Conservation (phyloP, 2,329 filamentous ascomycete genomes). For the Arthrocladium fulminans region DNA sequence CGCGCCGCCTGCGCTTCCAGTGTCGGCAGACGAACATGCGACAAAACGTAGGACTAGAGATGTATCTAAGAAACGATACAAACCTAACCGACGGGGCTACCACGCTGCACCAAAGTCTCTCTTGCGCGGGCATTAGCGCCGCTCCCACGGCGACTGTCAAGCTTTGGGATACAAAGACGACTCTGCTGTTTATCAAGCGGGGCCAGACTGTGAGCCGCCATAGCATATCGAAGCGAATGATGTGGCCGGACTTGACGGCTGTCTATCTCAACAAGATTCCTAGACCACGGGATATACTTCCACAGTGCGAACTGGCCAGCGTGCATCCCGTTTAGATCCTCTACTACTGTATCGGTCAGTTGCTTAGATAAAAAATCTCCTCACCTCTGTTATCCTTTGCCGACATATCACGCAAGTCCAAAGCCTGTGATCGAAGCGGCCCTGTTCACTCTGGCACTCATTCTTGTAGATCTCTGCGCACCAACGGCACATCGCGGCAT, state of each 20-base stretch:
- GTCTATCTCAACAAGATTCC: not conserved
- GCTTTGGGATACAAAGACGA: too few relatives aligned
- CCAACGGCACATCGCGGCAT: conserved; percentile 21
- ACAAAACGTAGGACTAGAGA: too few relatives aligned
- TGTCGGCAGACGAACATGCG: too few relatives aligned
- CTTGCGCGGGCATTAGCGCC: too few relatives aligned
- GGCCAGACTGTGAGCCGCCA: too few relatives aligned
- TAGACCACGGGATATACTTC: not conserved
- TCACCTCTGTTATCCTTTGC: conserved; percentile 1
- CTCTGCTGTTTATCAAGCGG: too few relatives aligned
- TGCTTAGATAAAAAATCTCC: conserved; percentile 3
- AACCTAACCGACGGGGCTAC: too few relatives aligned
- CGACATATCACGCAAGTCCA: conserved; percentile 5
- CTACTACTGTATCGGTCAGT: not conserved
- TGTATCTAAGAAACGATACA: too few relatives aligned
- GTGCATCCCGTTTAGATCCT: not conserved
- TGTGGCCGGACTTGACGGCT: not conserved
- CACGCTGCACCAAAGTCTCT: too few relatives aligned
- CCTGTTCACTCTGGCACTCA: not conserved
- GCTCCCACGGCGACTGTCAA: too few relatives aligned
- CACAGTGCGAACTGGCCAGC: not conserved
- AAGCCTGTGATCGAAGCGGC: not conserved
- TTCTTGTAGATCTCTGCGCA: conserved; percentile 13
- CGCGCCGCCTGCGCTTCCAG: too few relatives aligned
- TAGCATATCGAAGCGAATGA: not conserved